Base-by-base conservation (phyloP, 2,329 filamentous ascomycete species). In the Tolypocladium pustulatum region DNA sequence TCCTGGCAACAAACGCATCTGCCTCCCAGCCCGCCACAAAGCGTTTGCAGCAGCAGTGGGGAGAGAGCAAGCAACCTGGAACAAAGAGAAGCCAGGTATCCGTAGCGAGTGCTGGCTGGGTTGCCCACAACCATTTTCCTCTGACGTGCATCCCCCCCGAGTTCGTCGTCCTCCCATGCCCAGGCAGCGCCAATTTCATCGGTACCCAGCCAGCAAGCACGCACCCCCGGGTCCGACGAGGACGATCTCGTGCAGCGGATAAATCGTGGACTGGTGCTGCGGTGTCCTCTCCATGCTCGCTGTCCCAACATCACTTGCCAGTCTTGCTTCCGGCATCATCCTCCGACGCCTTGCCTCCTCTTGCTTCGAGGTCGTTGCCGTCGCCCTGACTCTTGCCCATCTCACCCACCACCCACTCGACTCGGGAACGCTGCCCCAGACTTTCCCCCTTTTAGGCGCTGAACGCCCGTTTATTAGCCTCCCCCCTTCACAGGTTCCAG, bases 381-480 rank as follows among this genome's bases (percentile, higher is more conserved):
- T 12, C 34, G 52, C 6, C 34, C 15, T 10, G 3, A 12, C 4
- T 34, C 32, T 5, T 34, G 5, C 9, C n/a, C 10, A 27, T 46
- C 57, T 30, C 36, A 52, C 43, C 51, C 38, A 27, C 43, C 37
- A 30, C 46, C 32, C 34, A 43, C 54, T 41, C 34, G 52, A 43
- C 53, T 40, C 54, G 46, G 36, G 37, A 36, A 17, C 38, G 55
- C 38, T 25, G 54, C 54, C 40, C 43, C 40, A 46, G 32, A 56
- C 27, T 34, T 60, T 52, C 13, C 58, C 61, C 61, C 61, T 54
- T 41, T 61, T 61, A 59, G 57, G 54, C 57, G 62, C 64, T 66
- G 63, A 65, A 69, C 65, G 65, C 68, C 68, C 70, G 67, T 68
- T 68, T 71, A 70, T 60, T 64, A 65, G 60, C 56, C 40, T 58